Base-by-base conservation (phyloP, 805 yeast species). In the Saccharomycopsis oosterbeekiorum region DNA sequence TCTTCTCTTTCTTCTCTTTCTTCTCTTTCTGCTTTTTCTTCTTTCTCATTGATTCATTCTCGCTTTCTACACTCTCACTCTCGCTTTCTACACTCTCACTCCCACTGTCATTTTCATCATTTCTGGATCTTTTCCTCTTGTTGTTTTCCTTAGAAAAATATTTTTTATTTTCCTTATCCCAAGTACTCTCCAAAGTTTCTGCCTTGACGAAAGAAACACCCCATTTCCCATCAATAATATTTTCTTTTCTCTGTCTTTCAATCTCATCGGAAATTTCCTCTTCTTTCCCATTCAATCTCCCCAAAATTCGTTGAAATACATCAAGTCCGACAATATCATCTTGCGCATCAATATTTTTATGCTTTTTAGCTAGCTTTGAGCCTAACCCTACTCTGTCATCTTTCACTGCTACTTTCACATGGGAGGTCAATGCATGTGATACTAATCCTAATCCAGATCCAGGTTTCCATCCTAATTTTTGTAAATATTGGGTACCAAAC, bases 271-370 rank as follows among this genome's bases (percentile, higher is more conserved):
- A 75, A 29, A 88, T 80, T 61, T 78, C 80, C 40, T 83, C 87
- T 68, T 86, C 93, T 67, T 84, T 87, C 56, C 97, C 97, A 70
- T 93, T 93, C 64, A 93, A 78, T 70, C 91, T 81, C 11, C 97
- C 97, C 64, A 93, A 76, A 55, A 93, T 81, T 67, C 96, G 80
- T 75, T 93, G 99, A 70, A 94, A 93, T 2, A 87, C 96, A 71
- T 94, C 98, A 51, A 93, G 78, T 2, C 97, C 97, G 11, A 91
- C 88, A 66, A 93, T 85, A 66, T 89, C 96, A 62, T 89, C 96
- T 65, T 84, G 81, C 67, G 86, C 90, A 67, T 83, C 89, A 66
- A 86, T 94, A 54, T 76, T 80, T 66, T 82, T 81, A 51, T 76
- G 78, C 60, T 79, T 79, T 67, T 79, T 78, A 12, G 84, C 82